Conservation (phyloP, 2,329 filamentous ascomycete genomes). For the Cladosporium oxysporum region DNA sequence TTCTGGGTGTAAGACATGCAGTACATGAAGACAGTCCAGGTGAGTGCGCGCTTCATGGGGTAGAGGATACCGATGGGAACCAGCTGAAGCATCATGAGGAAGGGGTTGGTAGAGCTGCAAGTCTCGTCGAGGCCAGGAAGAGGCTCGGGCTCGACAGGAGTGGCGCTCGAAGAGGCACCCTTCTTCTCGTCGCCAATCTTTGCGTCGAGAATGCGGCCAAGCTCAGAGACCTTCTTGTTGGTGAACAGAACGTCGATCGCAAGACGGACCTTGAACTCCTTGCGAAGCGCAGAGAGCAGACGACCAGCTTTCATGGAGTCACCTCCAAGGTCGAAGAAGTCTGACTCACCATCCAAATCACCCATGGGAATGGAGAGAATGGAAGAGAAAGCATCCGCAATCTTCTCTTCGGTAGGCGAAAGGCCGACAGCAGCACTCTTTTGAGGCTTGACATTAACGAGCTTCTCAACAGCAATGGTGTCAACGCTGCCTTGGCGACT, state of each 20-base stretch:
- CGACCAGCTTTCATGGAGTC: constrained; percentile 57
- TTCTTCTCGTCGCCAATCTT: constrained; percentile 20
- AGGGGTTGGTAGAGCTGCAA: constrained; percentile 53
- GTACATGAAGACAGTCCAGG: constrained; percentile 57
- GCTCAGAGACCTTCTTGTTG: constrained; percentile 46
- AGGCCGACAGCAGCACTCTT: constrained; percentile 23
- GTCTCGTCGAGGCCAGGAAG: constrained; percentile 44
- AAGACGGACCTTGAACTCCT: constrained; percentile 51
- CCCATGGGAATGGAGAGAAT: constrained; percentile 45
- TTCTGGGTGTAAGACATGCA: constrained; percentile 44
- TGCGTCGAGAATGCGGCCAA: constrained; percentile 31
- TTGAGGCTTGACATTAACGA: constrained; percentile 19
- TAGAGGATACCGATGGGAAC: constrained; percentile 53
- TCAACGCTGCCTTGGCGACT: constrained; percentile 31
- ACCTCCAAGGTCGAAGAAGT: constrained; percentile 57
- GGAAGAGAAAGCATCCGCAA: constrained; percentile 50
- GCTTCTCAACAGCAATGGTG: constrained; percentile 19
- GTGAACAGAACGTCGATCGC: constrained; percentile 57
- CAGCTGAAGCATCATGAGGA: constrained; percentile 54
- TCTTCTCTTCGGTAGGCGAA: constrained; percentile 39
- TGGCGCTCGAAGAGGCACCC: background rate
- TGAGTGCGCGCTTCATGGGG: constrained; percentile 53
- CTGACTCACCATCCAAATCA: constrained; percentile 45
- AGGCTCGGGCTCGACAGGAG: constrained; percentile 20
- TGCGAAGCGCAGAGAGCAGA: constrained; percentile 54